These are phyloP conservation scores for Syncephalis plumigaleata DNA, from an alignment of 371 early-diverging fungal species.

Conservation along the genomic window DNA sequence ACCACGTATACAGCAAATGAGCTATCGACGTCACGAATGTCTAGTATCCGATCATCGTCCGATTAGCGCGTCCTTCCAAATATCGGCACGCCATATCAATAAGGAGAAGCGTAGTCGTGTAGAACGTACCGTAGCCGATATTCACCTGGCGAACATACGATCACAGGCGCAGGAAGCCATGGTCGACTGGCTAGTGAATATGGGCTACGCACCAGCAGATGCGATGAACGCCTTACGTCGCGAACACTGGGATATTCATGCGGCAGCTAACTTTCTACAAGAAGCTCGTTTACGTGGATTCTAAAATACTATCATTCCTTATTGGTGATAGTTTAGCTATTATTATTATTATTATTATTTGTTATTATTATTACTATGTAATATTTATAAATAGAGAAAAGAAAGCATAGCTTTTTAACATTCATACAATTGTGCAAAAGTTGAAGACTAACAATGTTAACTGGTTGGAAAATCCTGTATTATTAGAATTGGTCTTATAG, in stretches of 20 bases:
- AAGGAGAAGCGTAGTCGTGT: slow-evolving; percentile 14
- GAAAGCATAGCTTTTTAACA: too few relatives aligned
- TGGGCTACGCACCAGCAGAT: background rate
- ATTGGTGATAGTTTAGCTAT: too few relatives aligned
- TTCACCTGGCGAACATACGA: slow-evolving; percentile 7
- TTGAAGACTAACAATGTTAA: too few relatives aligned
- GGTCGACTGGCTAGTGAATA: background rate
- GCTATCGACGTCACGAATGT: slow-evolving; percentile 34
- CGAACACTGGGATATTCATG: background rate
- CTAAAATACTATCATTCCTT: too few relatives aligned
- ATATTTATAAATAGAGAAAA: too few relatives aligned
- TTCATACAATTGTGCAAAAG: too few relatives aligned
- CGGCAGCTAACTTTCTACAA: too few relatives aligned
- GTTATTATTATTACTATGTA: too few relatives aligned
- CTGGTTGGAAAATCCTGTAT: too few relatives aligned
- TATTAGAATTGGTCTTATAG: too few relatives aligned
- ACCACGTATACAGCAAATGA: slow-evolving; percentile 13
- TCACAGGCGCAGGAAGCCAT: background rate
- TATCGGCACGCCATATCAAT: slow-evolving; percentile 33
- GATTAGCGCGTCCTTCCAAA: slow-evolving; percentile 38
- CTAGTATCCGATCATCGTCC: slow-evolving; percentile 70
- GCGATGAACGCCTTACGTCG: background rate
- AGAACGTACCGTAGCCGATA: slow-evolving; percentile 15
- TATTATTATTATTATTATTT: too few relatives aligned
- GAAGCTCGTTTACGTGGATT: too few relatives aligned